Base-by-base conservation (phyloP, 75 land plant genomes). In the Picea glauca region DNA sequence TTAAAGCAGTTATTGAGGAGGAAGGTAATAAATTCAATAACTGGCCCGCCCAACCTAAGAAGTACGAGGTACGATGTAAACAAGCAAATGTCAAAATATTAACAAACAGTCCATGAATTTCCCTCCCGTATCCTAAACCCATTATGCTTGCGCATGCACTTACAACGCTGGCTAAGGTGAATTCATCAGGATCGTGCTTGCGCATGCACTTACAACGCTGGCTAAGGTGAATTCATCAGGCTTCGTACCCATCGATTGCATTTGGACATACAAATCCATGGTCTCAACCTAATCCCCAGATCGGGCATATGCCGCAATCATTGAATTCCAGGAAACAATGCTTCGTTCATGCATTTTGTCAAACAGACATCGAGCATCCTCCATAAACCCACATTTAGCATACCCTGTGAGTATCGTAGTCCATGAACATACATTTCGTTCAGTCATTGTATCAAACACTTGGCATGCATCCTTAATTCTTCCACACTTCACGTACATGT, bases 401-500 rank as follows among this genome's bases (percentile, higher is more conserved):
- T 43, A 43, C 17, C 73, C 73, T 14, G 73, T 32, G 9, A 70
- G 15, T 20, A 70, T n/a, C 9, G 50, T 38, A n/a, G 33, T 70
- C 73, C 73, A 70, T 14, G 73, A 70, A 20, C 33, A 35, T 20
- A 12, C 11, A 70, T 70, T 7, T n/a, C 73, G 33, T 1, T 43
- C 23, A 70, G 73, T 26, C 50, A 70, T 70, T 32, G 31, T 30
- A 38, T 65, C 68, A 32, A 65, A 30, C 68, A 65, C 3, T 31
- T 65, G 18, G 38, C 38, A 13, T 2, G 68, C 38, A 65, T 65
- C 68, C 38, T 76, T 67, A 56, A 77, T 40, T 20, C 56, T 76
- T 9, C 64, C 80, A 77, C 80, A 43, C 33, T 80, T 80, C 26
- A 78, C 65, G 30, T 80, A 80, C 82, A 80, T 80, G 50, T 63